These are phyloP conservation scores for Pichia deserticola DNA, from an alignment of 805 yeast species.

Conservation along the genomic window DNA sequence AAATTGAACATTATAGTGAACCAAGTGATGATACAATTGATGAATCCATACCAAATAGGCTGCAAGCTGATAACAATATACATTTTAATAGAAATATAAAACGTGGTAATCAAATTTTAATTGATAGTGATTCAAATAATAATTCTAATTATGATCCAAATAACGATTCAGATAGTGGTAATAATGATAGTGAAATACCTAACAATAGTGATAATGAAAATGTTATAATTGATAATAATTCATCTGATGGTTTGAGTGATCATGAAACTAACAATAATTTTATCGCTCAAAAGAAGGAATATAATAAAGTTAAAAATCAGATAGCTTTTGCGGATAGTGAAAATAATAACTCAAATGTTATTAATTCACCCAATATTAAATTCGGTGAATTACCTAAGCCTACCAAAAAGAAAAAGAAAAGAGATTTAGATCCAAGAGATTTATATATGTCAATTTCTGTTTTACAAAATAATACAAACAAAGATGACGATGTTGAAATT, in stretches of 20 bases:
- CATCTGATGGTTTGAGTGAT: not conserved
- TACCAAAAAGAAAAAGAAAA: slow-evolving; percentile 25
- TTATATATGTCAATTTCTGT: slow-evolving; percentile 78
- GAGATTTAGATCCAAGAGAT: slow-evolving; percentile 71
- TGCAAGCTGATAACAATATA: no score
- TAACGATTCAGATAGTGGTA: not conserved
- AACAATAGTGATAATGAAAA: not conserved
- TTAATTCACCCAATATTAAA: slow-evolving; percentile 33
- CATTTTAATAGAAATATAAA: no score
- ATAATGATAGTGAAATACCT: not conserved
- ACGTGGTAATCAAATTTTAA: no score
- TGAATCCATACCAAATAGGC: not conserved
- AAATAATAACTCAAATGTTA: not conserved
- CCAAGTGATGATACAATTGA: slow-evolving; percentile 32
- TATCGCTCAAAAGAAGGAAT: no score
- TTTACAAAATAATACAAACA: slow-evolving; percentile 49
- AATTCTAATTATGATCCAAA: not conserved
- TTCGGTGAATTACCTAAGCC: slow-evolving; percentile 59
- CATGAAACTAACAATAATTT: no score
- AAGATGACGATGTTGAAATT: slow-evolving; percentile 38
- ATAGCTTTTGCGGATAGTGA: not conserved
- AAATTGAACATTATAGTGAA: slow-evolving; percentile 30
- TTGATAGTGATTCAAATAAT: not conserved
- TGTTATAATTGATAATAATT: not conserved
- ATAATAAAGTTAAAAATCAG: not conserved